Percentiles rank a stretch among this genome's conserved stretches.
These are phyloP conservation scores for Cyclostephanos invisitatus DNA, from an alignment of 108 stramenopile species.

Conservation along the genomic window DNA sequence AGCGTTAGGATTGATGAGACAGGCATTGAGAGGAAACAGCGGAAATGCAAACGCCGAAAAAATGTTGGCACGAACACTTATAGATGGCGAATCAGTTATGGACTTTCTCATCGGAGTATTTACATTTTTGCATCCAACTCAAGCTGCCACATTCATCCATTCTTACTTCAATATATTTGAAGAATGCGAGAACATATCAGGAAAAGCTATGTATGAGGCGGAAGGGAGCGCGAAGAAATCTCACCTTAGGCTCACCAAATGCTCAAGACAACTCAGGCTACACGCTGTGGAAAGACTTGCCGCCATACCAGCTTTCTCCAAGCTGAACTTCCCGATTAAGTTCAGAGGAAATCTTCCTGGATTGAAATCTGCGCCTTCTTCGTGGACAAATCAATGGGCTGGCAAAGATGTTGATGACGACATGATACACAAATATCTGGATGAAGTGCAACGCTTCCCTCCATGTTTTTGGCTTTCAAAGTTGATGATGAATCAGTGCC, in stretches of 20 bases:
- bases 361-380: constrained; percentile 15
- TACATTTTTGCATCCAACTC: constrained; percentile 76
- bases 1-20: constrained; percentile 60
- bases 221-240: constrained; percentile 7
- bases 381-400: constrained; percentile 36
- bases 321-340: constrained; percentile 75
- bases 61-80: constrained; percentile 44
- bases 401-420: constrained; percentile 3
- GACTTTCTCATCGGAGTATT: constrained; percentile 77
- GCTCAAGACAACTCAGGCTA: constrained; percentile 71
- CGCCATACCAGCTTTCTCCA: constrained; percentile 64
- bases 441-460: constrained; percentile 54
- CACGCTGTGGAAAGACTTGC: constrained; percentile 73
- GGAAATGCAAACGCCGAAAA: constrained; percentile 44
- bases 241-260: constrained; percentile 34
- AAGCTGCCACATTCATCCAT: constrained; percentile 51
- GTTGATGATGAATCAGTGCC: constrained; percentile 65
- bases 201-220: neutral
- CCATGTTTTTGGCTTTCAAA: constrained; percentile 76
- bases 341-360: constrained; percentile 40
- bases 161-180: constrained; percentile 64
- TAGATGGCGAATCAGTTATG: constrained; percentile 38
- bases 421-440: constrained; percentile 7
- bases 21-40: constrained; percentile 52
- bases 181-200: constrained; percentile 53